These are phyloP conservation scores for Fusarium sp. DNA, from an alignment of 2,329 filamentous ascomycete genomes.

Conservation along the genomic window DNA sequence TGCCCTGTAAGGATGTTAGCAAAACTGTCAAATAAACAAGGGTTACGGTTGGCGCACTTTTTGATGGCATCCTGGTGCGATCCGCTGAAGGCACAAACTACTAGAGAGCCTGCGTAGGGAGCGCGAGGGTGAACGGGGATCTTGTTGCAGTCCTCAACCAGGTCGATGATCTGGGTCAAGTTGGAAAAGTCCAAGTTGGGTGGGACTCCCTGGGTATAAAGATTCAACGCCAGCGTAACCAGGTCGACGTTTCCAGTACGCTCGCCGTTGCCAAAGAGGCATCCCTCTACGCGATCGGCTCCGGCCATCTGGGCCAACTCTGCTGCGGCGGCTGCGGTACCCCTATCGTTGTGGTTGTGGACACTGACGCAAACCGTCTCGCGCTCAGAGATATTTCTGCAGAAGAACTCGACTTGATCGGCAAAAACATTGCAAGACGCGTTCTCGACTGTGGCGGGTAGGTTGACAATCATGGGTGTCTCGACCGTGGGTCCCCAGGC, in stretches of 20 bases:
- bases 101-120: neutral
- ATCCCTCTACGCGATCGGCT: neutral
- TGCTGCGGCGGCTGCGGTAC: neutral
- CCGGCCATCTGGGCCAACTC: neutral
- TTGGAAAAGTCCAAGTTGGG: neutral
- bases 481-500: conserved; percentile 88
- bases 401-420: conserved; percentile 97
- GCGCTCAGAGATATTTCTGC: conserved; percentile 82
- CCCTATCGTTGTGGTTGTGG: neutral
- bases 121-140: neutral
- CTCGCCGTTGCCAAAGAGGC: neutral
- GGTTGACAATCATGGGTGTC: conserved; percentile 93
- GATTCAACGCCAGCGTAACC: neutral
- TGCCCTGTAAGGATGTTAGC: neutral
- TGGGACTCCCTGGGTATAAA: neutral
- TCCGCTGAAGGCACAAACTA: neutral
- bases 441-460: conserved; percentile 96
- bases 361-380: conserved; percentile 80
- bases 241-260: neutral
- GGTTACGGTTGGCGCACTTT: neutral
- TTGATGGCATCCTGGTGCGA: neutral
- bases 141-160: neutral
- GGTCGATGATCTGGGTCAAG: neutral
- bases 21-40: neutral
- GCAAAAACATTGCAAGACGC: conserved; percentile 95